These are phyloP conservation scores for Tolypocladium amazonense DNA, from an alignment of 2,329 filamentous ascomycete genomes.

Conservation along the genomic window DNA sequence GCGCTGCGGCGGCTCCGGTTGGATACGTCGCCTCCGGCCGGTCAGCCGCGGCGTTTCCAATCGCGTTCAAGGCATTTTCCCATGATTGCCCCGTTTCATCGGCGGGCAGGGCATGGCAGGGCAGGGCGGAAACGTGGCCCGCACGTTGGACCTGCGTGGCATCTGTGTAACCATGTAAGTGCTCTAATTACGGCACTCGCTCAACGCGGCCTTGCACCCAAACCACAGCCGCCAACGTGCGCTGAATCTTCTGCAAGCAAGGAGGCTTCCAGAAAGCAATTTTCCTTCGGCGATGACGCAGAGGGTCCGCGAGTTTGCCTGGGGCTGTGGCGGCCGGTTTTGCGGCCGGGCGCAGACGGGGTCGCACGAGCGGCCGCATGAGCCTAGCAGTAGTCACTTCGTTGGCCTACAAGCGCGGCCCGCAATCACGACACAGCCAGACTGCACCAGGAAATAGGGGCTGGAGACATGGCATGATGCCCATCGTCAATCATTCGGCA, in stretches of 20 bases:
- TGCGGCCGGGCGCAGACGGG: constrained; percentile 1
- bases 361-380: background rate
- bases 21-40: background rate
- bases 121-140: background rate
- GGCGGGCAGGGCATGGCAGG: too few species aligned
- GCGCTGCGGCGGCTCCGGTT: background rate
- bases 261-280: background rate
- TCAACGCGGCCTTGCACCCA: background rate
- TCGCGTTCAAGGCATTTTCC: background rate
- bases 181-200: background rate
- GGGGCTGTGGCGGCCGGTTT: constrained; percentile 3
- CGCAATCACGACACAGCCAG: background rate
- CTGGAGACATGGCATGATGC: background rate
- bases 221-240: background rate
- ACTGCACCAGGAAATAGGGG: background rate
- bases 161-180: background rate
- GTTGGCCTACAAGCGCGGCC: background rate
- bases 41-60: background rate
- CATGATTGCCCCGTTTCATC: background rate
- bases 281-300: background rate
- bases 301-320: background rate
- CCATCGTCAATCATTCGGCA: background rate
- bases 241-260: background rate
- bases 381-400: background rate
- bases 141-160: background rate